These are phyloP conservation scores for Microdochium trichocladiopsis DNA, from an alignment of 2,329 filamentous ascomycete species.

Conservation along the genomic window DNA sequence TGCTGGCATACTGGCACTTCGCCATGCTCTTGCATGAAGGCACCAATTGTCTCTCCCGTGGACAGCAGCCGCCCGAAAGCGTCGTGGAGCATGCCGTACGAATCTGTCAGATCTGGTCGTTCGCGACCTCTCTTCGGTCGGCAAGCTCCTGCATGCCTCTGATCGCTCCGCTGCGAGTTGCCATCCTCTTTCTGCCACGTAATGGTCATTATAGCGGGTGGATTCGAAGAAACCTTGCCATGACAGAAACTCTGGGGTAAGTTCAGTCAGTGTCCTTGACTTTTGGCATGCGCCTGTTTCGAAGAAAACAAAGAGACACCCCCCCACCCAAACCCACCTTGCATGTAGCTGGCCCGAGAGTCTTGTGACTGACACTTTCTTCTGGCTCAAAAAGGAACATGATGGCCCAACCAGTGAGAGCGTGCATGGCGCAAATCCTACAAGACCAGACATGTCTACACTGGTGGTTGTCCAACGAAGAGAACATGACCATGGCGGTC, in stretches of 20 bases:
- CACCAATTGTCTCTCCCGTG: slow-evolving; percentile 55
- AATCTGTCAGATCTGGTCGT: slow-evolving; percentile 73
- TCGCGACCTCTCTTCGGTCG: slow-evolving; percentile 33
- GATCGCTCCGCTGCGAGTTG: not conserved
- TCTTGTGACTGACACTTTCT: too few species aligned
- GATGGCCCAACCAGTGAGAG: not conserved
- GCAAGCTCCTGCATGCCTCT: not conserved
- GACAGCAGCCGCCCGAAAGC: slow-evolving; percentile 42
- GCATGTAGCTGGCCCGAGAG: too few species aligned
- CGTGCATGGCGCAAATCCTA: not conserved
- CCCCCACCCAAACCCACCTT: too few species aligned
- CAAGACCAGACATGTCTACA: not conserved
- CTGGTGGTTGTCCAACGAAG: not conserved
- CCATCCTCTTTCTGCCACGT: not conserved
- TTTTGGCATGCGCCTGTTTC: too few species aligned
- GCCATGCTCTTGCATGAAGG: slow-evolving; percentile 75
- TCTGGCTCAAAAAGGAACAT: not conserved
- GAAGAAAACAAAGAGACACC: too few species aligned
- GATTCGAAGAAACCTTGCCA: not conserved
- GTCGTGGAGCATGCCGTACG: slow-evolving; percentile 57
- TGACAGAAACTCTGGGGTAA: not conserved
- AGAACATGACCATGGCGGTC: not conserved
- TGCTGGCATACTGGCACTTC: slow-evolving; percentile 71
- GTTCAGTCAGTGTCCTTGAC: too few species aligned
- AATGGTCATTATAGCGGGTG: not conserved